Evolutionary conservation across 1,139 yeast species (phyloP), one percentile per base, ranked within the genome.

Genomic region (Yamadazyma membranifaciens): DNA sequence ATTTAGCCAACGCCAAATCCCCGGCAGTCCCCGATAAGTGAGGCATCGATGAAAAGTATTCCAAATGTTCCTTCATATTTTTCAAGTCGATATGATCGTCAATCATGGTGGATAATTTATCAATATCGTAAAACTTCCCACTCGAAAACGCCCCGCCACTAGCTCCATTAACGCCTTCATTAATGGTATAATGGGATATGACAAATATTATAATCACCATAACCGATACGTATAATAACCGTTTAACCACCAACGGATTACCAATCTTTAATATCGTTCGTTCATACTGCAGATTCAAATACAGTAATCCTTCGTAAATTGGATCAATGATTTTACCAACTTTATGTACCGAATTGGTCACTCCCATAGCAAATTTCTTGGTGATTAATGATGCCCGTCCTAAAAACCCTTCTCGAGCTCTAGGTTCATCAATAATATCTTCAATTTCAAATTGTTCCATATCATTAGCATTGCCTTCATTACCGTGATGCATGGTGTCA

Each of bases 1-100:
- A 88, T 45, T 74, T 70, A 1, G 88, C 83, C 29, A 88, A 63
- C 0, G 88, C 73, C 45, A 80, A 61, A 57, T 89, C 97, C 13
- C 96, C 98, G 14, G 78, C 78, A 2, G 97, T 83, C 2, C 98
- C 98, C 0, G 96, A 81, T 47, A 82, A 63, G 58, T 89, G 98
- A 1, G 96, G 89, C 80, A 89, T 79, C 1, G 88, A 79, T 12
- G 92, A 80, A 30, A 92, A 59, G 55, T 88, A 89, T 53, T 87
- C 87, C 48, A 87, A 59, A 45, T 83, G 80, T 43, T 80, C 85
- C 54, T 81, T 81, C 65, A 92, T 72, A 30, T 73, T 59, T n/a
- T 75, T 73, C 5, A 72, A 59, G 50, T 81, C 82, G 22, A 88
- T 72, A 31, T 73, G 71, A 22, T 67, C 65, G 12, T 65, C 65